Evolutionary conservation across 352 stramenopile species (phyloP), one percentile per base, ranked within the genome.

Genomic region (Globisporangium paroecandrum): DNA sequence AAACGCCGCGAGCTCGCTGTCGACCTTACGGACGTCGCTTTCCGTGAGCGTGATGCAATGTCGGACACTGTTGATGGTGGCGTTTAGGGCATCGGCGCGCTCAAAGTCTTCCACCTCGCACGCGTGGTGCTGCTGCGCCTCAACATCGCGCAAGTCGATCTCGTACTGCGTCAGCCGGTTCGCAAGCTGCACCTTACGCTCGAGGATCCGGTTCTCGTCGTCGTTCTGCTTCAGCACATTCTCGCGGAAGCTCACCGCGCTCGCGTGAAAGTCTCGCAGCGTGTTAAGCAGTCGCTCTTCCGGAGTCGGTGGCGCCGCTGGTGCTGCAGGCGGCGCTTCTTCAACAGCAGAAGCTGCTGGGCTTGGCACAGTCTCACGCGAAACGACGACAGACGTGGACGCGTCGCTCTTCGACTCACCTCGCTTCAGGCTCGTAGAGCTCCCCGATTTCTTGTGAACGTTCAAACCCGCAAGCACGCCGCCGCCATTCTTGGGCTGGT

Each of bases 81-180:
- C 72, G 68, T 95, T 94, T 6, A 95, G 70, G 5, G 87, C 81
- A 57, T 95, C 87, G 0, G 87, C 87, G 41, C 88, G 89, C 56
- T 95, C 87, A 59, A 95, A 95, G 74, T 95, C 87, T 58, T 95
- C 87, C 34, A 91, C 77, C 64, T 93, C 84, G 47, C 80, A 85
- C 1, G 87, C 85, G 55, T 90, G 85, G 20, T 94, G 79, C 58
- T 95, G 87, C 69, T 93, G 83, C 12, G 79, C 85, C 66, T 95
- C 87, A n/a, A 95, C 78, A 9, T 88, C 80, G 13, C 76, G 78
- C 34, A 95, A 69, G 69, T 95, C 87, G 54, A 93, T 78, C 66
- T 91, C 83, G 61, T 90, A 92, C 69, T 93, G 84, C 32, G 76
- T 86, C n/a, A 95, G 60, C 64, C 92, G 87, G 57, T 81, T 81